phyloP scores from a whole-genome alignment of 495 filamentous ascomycete genomes.

The Chaetomium tenue region DNA sequence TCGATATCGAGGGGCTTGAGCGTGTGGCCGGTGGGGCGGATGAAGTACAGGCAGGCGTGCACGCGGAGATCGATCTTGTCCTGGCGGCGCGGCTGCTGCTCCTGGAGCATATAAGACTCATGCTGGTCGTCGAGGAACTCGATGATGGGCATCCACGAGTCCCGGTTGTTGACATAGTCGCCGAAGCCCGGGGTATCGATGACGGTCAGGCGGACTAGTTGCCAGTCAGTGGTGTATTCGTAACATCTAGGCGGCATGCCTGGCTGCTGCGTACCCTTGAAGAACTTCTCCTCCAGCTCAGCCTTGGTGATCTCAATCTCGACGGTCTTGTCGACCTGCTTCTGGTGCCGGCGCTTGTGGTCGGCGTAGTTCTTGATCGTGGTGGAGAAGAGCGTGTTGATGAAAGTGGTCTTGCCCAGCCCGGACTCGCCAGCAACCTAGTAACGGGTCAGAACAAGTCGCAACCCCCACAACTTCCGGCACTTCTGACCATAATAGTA shows the following conservation, averaged over 20 bases:
- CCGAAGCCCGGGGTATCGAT: constrained; percentile 99
- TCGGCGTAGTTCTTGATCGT: constrained; percentile 99
- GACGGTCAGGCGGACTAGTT: constrained; percentile 88
- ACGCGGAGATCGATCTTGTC: constrained; percentile 99
- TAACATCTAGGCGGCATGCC: constrained; percentile 10
- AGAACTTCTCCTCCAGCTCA: constrained; percentile 99
- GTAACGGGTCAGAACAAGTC: constrained; percentile 8
- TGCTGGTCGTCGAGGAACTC: constrained; percentile 99
- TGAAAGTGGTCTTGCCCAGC: constrained; percentile 98
- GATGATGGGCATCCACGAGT: constrained; percentile 99
- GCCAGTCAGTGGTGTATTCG: constrained; percentile 22
- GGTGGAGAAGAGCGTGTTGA: constrained; percentile 99
- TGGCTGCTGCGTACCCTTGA: constrained; percentile 72
- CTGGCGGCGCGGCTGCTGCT: constrained; percentile 94
- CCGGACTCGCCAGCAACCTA: constrained; percentile 98
- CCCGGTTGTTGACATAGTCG: constrained; percentile 99
- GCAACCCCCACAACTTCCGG: neutral
- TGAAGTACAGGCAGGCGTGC: constrained; percentile 98
- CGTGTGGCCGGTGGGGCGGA: constrained; percentile 95
- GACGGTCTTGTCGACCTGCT: constrained; percentile 98
- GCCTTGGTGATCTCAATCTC: constrained; percentile 99
- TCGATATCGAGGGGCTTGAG: constrained; percentile 98
- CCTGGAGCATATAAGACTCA: constrained; percentile 99
- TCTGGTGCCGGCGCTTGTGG: constrained; percentile 95
- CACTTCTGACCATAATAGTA: constrained; percentile 84